Percentiles rank a stretch among this genome's conserved stretches.
These are phyloP conservation scores for Emydomyces testavorans DNA, from an alignment of 2,329 filamentous ascomycete genomes.

Conservation along the genomic window DNA sequence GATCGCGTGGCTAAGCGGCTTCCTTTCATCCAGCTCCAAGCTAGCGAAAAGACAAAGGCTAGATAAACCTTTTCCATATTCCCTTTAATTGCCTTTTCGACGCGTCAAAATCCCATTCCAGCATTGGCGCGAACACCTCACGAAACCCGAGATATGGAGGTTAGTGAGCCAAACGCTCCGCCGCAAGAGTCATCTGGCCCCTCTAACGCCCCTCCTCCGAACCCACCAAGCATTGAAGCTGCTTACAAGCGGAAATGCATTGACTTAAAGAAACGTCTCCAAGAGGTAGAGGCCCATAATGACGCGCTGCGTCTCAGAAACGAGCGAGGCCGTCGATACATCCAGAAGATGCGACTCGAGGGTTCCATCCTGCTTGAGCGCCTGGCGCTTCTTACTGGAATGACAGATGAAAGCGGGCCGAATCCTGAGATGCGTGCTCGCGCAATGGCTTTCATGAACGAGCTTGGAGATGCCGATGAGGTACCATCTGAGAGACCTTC, in stretches of 20 bases:
- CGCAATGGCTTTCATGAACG: slow-evolving; percentile 27
- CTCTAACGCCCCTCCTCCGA: slow-evolving; percentile 28
- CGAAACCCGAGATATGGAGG: slow-evolving; percentile 21
- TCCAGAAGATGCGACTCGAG: slow-evolving; percentile 75
- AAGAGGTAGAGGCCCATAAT: slow-evolving; percentile 85
- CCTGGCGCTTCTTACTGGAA: slow-evolving; percentile 32
- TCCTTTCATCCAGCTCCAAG: neutral
- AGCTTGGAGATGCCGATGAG: slow-evolving; percentile 14
- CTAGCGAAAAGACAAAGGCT: neutral
- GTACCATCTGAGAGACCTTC: neutral
- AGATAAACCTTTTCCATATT: neutral
- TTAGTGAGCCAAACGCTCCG: slow-evolving; percentile 1
- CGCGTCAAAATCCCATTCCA: too few species aligned
- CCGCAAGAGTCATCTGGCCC: slow-evolving; percentile 13
- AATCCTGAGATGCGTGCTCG: slow-evolving; percentile 30
- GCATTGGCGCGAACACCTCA: neutral
- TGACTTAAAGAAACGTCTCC: slow-evolving; percentile 79
- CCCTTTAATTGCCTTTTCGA: neutral
- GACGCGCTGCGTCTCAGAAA: slow-evolving; percentile 71
- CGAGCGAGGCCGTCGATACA: slow-evolving; percentile 65
- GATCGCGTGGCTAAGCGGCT: neutral
- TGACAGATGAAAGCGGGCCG: slow-evolving; percentile 25
- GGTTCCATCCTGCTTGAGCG: slow-evolving; percentile 35
- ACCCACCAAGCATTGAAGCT: slow-evolving; percentile 84
- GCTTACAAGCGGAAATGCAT: slow-evolving; percentile 96